These are phyloP conservation scores for Austroboletus eburneus DNA, from an alignment of 768 basidiomycete species.

Conservation along the genomic window DNA sequence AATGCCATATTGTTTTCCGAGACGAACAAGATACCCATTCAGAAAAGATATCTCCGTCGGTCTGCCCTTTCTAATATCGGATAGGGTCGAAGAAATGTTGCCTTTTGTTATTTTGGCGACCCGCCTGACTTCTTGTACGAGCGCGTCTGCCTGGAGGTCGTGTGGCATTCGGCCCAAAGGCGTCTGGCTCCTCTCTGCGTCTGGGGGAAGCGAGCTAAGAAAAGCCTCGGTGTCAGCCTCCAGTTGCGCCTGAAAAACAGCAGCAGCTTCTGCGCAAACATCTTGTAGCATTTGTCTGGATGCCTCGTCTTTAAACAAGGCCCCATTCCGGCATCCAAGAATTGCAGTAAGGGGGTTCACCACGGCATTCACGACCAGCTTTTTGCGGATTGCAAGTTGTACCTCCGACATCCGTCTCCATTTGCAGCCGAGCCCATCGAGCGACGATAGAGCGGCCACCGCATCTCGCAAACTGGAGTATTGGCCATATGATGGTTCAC, in stretches of 20 bases:
- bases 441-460: constrained; percentile 55
- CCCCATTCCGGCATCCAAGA: constrained; percentile 76
- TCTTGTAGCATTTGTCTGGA: constrained; percentile 43
- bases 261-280: constrained; percentile 71
- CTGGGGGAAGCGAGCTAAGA: constrained; percentile 22
- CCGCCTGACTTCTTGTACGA: constrained; percentile 55
- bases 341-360: constrained; percentile 87
- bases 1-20: constrained; percentile 57
- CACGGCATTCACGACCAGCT: constrained; percentile 75
- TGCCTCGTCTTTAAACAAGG: constrained; percentile 47
- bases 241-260: constrained; percentile 52
- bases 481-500: constrained; percentile 34
- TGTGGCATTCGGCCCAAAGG: constrained; percentile 41
- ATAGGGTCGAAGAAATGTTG: constrained; percentile 80
- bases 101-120: constrained; percentile 54
- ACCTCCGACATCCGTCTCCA: constrained; percentile 67
- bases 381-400: constrained; percentile 68
- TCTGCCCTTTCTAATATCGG: constrained; percentile 58
- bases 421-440: constrained; percentile 51
- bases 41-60: constrained; percentile 77
- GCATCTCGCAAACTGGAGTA: constrained; percentile 67
- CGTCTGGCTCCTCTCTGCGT: constrained; percentile 22
- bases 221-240: constrained; percentile 35
- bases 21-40: constrained; percentile 71
- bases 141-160: constrained; percentile 39